Percentiles rank a stretch among this genome's conserved stretches.
These are phyloP conservation scores for Juglanconis oblonga DNA, from an alignment of 2,329 filamentous ascomycete genomes.

Conservation along the genomic window DNA sequence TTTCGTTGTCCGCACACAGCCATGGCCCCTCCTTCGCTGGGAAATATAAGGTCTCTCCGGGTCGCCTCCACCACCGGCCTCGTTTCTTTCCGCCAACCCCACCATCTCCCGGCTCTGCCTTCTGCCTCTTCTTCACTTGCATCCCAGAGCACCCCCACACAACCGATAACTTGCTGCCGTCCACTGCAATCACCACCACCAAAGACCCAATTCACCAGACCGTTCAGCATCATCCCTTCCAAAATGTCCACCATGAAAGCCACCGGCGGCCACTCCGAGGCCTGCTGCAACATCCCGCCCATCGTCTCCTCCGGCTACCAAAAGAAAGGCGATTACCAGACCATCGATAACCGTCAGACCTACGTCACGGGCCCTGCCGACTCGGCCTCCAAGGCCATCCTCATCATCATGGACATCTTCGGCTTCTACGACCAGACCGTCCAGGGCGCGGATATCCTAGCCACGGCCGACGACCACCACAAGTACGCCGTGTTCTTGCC, in stretches of 20 bases:
- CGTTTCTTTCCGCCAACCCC: neutral
- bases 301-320: conserved; percentile 42
- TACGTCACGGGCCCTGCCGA: conserved; percentile 45
- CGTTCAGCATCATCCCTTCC: conserved; percentile 19
- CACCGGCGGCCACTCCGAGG: conserved; percentile 35
- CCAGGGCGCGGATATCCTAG: conserved; percentile 67
- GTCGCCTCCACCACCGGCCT: conserved; percentile 6
- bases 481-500: conserved; percentile 88
- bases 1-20: neutral
- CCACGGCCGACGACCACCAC: conserved; percentile 51
- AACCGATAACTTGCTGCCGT: conserved; percentile 3
- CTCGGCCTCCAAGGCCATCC: conserved; percentile 53
- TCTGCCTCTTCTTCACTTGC: neutral
- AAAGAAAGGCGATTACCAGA: conserved; percentile 43
- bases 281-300: conserved; percentile 45
- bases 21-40: conserved; percentile 1
- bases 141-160: neutral
- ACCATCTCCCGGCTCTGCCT: neutral
- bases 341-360: conserved; percentile 42
- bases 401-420: conserved; percentile 66
- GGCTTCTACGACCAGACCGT: conserved; percentile 68
- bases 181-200: neutral
- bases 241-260: conserved; percentile 33
- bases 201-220: neutral
- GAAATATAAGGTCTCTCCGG: conserved; percentile 3